Percentiles rank a stretch among this genome's conserved stretches.
phyloP scores from a whole-genome alignment of 2,329 filamentous ascomycete species.

The Phyllosticta paracitricarpa region DNA sequence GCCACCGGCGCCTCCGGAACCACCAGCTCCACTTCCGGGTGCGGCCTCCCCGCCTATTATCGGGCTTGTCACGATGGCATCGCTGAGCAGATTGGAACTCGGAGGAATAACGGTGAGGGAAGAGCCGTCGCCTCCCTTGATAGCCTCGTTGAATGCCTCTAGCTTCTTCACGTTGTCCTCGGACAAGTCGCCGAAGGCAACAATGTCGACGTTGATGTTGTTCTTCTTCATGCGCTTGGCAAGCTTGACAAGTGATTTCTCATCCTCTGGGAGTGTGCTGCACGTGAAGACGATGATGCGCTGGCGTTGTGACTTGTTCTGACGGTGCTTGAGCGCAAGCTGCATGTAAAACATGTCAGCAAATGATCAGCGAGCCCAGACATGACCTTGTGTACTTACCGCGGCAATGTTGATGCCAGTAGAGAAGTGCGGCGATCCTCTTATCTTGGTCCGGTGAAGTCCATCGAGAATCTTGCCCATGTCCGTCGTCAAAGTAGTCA shows the following conservation, averaged over 20 bases:
- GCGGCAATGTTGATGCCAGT: conserved; percentile 92
- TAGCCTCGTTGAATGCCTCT: conserved; percentile 82
- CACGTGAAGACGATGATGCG: conserved; percentile 96
- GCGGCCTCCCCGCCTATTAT: conserved; percentile 78
- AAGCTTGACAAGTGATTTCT: conserved; percentile 78
- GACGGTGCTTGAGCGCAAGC: conserved; percentile 94
- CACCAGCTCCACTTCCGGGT: conserved; percentile 45
- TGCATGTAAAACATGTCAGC: conserved; percentile 27
- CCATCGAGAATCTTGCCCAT: conserved; percentile 92
- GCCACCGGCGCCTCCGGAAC: conserved; percentile 43
- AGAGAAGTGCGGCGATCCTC: conserved; percentile 76
- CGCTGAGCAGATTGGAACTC: conserved; percentile 82
- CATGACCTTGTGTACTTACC: conserved; percentile 44
- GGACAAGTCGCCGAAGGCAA: conserved; percentile 88
- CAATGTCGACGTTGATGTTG: conserved; percentile 85
- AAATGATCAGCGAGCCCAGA: neutral
- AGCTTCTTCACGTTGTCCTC: conserved; percentile 85
- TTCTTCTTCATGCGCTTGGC: conserved; percentile 99
- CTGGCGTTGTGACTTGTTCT: conserved; percentile 94
- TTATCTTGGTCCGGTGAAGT: conserved; percentile 88
- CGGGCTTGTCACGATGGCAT: conserved; percentile 79
- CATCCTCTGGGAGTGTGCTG: conserved; percentile 80
- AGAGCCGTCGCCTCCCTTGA: conserved; percentile 85
- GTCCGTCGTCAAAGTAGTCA: conserved; percentile 92
- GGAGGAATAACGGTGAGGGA: conserved; percentile 85